A percentile compares a stretch with the other conserved stretches of the same genome.
Conservation (phyloP, 345 rosid genomes). For the Rubroshorea leprosula region DNA sequence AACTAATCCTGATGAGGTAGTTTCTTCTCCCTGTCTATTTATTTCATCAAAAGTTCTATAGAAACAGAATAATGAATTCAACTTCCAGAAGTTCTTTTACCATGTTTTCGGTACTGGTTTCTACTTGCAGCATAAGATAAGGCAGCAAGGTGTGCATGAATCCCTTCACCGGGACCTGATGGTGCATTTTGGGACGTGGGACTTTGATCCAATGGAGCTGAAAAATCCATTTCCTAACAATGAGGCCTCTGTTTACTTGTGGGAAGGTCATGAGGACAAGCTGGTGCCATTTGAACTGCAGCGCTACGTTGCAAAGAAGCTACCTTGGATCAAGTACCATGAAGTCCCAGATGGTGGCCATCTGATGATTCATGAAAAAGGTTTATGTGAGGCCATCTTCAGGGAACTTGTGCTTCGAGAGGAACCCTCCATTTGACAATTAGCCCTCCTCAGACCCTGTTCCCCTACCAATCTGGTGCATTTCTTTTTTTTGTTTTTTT, state of each 20-base stretch:
- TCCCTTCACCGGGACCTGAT: constrained; percentile 58
- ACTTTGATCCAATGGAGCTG: constrained; percentile 65
- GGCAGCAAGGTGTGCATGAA: constrained; percentile 44
- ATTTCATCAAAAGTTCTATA: neutral
- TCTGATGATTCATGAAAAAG: constrained; percentile 67
- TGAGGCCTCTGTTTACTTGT: constrained; percentile 53
- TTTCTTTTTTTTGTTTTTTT: constrained; percentile 12
- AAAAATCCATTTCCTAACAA: constrained; percentile 41
- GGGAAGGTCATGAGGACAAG: constrained; percentile 89
- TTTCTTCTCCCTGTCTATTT: too few relatives aligned
- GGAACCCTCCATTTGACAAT: too few relatives aligned
- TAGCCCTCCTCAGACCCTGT: too few relatives aligned
- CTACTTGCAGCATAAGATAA: constrained; percentile 44
- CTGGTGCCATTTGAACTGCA: constrained; percentile 77
- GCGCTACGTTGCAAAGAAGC: constrained; percentile 45
- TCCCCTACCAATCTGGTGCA: too few relatives aligned
- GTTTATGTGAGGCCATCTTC: constrained; percentile 60
- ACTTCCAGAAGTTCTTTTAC: too few relatives aligned
- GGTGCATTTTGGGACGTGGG: constrained; percentile 68
- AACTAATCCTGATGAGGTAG: too few relatives aligned
- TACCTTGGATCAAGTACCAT: constrained; percentile 81
- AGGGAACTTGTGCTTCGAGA: constrained; percentile 65
- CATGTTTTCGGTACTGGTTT: too few relatives aligned
- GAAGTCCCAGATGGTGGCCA: constrained; percentile 90
- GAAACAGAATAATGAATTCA: neutral